These are phyloP conservation scores for Camelina hispida DNA, from an alignment of 345 rosid species.

Conservation along the genomic window DNA sequence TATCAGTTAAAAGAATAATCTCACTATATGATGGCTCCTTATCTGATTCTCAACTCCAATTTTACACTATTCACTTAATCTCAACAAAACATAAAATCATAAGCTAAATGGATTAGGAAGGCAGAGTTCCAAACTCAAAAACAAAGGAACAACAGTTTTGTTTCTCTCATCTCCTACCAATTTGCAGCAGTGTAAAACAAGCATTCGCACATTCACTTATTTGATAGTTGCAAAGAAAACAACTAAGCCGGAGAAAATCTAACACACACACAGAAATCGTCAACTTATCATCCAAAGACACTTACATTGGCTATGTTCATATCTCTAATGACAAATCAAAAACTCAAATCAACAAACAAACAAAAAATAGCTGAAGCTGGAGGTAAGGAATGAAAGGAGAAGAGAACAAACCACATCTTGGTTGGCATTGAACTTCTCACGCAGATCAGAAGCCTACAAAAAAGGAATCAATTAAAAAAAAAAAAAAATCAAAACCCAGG, in stretches of 20 bases:
- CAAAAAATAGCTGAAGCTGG: neutral
- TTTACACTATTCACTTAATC: neutral
- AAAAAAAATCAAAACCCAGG: conserved; percentile 2
- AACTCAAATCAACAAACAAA: neutral
- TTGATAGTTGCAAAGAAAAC: neutral
- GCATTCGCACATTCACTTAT: conserved; percentile 19
- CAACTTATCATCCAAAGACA: conserved; percentile 12
- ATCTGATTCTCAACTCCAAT: neutral
- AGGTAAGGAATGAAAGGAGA: conserved; percentile 17
- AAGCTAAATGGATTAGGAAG: neutral
- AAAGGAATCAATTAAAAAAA: neutral
- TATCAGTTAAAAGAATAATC: neutral
- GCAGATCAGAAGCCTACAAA: conserved; percentile 75
- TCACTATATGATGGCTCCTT: neutral
- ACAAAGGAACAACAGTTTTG: neutral
- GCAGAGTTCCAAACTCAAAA: conserved; percentile 16
- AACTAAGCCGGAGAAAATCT: neutral
- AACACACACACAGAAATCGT: neutral
- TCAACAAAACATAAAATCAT: neutral
- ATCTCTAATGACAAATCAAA: neutral
- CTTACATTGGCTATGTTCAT: neutral
- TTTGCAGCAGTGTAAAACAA: neutral
- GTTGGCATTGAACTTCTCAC: conserved; percentile 83
- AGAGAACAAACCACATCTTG: conserved; percentile 70
- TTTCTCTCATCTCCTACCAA: neutral